A percentile compares a stretch with the other conserved stretches of the same genome.
Conservation (phyloP, 805 yeast genomes). For the Yamadazyma ubonensis region DNA sequence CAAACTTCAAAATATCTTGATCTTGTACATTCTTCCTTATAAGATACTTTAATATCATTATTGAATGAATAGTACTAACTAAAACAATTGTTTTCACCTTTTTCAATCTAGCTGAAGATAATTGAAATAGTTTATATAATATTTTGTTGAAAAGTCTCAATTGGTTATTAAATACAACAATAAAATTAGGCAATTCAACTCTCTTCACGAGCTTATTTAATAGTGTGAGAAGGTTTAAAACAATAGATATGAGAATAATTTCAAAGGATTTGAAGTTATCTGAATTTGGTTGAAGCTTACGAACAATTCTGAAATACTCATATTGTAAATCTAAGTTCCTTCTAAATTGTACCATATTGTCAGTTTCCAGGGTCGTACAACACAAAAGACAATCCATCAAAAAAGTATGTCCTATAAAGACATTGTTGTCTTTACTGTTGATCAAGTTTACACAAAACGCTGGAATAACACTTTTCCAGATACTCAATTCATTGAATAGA, state of each 20-base stretch:
- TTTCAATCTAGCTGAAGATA: slow-evolving; percentile 9
- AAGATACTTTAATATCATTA: slow-evolving; percentile 29
- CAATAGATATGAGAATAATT: slow-evolving; percentile 30
- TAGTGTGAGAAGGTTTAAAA: slow-evolving; percentile 25
- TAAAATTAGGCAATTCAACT: neutral
- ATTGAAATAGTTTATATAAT: slow-evolving; percentile 19
- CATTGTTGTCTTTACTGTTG: slow-evolving; percentile 2
- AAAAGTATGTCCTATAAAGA: slow-evolving; percentile 15
- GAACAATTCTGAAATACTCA: slow-evolving; percentile 9
- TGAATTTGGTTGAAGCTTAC: slow-evolving; percentile 2
- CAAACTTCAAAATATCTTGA: neutral
- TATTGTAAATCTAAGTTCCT: slow-evolving; percentile 23
- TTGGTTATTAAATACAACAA: slow-evolving; percentile 28
- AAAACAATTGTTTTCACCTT: slow-evolving; percentile 21
- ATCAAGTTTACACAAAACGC: slow-evolving; percentile 26
- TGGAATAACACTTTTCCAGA: slow-evolving; percentile 40
- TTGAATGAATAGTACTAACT: slow-evolving; percentile 30
- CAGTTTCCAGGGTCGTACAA: slow-evolving; percentile 22
- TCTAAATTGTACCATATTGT: slow-evolving; percentile 8
- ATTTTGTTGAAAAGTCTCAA: slow-evolving; percentile 30
- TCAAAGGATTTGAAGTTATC: slow-evolving; percentile 23
- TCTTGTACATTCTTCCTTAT: slow-evolving; percentile 17
- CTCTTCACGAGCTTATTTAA: slow-evolving; percentile 15
- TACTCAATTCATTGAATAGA: slow-evolving; percentile 35
- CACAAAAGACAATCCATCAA: slow-evolving; percentile 31